phyloP scores from a whole-genome alignment of 2,329 filamentous ascomycete genomes.

The Epicoccum sorghinum region DNA sequence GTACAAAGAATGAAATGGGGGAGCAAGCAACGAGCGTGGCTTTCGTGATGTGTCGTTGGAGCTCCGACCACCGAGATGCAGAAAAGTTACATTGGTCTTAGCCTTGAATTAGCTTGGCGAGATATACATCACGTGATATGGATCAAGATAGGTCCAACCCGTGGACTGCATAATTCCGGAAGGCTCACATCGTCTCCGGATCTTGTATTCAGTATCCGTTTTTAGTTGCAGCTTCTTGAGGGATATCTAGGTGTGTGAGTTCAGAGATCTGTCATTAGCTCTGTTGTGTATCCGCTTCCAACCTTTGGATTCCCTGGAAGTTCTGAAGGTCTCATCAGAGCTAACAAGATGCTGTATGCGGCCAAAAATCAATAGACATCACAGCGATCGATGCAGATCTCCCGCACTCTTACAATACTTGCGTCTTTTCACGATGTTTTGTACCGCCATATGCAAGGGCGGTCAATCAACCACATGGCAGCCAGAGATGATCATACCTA shows the following conservation, averaged over 20 bases:
- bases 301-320: no score
- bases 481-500: not conserved
- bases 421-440: not conserved
- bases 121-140: conserved; percentile 4
- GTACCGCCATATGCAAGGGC: conserved; percentile 11
- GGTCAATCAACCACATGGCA: conserved; percentile 10
- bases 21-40: conserved; percentile 16
- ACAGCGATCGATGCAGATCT: conserved; percentile 21
- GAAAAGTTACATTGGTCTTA: conserved; percentile 30
- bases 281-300: no score
- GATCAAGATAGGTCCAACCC: no score
- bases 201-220: no score
- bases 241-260: no score
- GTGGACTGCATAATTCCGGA: no score
- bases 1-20: conserved; percentile 15
- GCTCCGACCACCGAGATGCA: conserved; percentile 22
- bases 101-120: conserved; percentile 27
- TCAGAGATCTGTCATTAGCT: no score
- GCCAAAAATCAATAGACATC: no score
- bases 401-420: conserved; percentile 3
- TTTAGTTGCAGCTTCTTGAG: no score
- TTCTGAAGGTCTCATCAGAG: no score
- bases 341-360: no score
- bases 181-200: no score
- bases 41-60: conserved; percentile 16